Conservation (phyloP, 2,329 filamentous ascomycete genomes). For the Fusarium sp. region DNA sequence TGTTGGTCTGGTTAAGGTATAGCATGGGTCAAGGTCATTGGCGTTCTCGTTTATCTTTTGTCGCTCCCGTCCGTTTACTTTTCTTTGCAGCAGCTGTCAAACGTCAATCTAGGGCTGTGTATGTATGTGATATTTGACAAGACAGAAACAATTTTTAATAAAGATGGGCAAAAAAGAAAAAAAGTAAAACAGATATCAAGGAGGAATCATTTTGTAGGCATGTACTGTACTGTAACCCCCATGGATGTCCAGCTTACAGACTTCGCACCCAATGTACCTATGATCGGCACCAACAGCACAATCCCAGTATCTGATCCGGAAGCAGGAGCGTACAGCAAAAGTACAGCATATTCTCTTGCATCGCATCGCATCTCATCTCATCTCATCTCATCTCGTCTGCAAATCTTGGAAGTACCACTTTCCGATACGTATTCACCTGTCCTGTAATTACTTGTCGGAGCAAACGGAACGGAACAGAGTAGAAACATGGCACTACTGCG, state of each 20-base stretch:
- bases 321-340: conserved; percentile 11
- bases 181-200: not conserved
- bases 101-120: not conserved
- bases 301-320: conserved; percentile 33
- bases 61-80: not conserved
- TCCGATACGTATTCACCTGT: not conserved
- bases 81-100: conserved; percentile 6
- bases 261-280: not conserved
- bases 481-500: not conserved
- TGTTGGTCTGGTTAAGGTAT: conserved; percentile 29
- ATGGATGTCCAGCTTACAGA: not conserved
- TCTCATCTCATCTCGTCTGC: not conserved
- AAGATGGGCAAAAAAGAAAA: not conserved
- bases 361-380: conserved; percentile 9
- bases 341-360: conserved; percentile 15
- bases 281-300: conserved; percentile 25
- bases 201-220: not conserved
- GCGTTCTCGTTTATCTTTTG: conserved; percentile 25
- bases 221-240: not conserved
- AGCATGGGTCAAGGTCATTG: conserved; percentile 12
- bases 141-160: not conserved
- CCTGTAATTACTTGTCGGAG: conserved; percentile 4
- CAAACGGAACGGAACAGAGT: conserved; percentile 1
- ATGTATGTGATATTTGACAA: not conserved
- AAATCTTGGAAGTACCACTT: conserved; percentile 14